Evolutionary conservation across 2,329 filamentous ascomycete genomes (phyloP).

Genomic region (Sclerotiophoma versabilis): DNA sequence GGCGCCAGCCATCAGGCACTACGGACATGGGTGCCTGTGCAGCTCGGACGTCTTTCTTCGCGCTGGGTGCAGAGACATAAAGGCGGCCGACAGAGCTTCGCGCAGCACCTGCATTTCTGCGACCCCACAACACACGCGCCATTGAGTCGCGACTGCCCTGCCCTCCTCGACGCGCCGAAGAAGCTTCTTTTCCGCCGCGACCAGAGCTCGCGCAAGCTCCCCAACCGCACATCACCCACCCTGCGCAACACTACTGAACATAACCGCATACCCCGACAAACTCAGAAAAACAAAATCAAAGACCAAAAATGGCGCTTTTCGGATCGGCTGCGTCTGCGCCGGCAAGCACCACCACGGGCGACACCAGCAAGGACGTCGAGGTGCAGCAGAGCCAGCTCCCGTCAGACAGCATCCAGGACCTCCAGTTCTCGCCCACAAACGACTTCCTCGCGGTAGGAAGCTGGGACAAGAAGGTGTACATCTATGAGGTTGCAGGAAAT

Average conservation of each 20-base stretch:
- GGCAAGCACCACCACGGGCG: slow-evolving; percentile 79
- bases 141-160: background rate
- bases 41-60: slow-evolving; percentile 31
- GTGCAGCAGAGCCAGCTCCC: slow-evolving; percentile 72
- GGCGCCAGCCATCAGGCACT: too few species aligned
- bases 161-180: slow-evolving; percentile 13
- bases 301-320: slow-evolving; percentile 66
- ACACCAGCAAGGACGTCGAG: slow-evolving; percentile 87
- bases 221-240: slow-evolving; percentile 17
- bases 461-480: slow-evolving; percentile 98
- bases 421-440: slow-evolving; percentile 77
- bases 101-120: background rate
- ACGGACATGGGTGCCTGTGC: slow-evolving; percentile 36
- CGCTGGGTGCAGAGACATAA: slow-evolving; percentile 23
- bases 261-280: background rate
- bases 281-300: background rate
- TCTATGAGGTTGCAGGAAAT: slow-evolving; percentile 89
- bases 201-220: slow-evolving; percentile 34
- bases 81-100: slow-evolving; percentile 16
- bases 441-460: slow-evolving; percentile 90
- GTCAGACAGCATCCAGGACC: slow-evolving; percentile 86
- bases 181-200: slow-evolving; percentile 2
- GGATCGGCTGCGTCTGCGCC: slow-evolving; percentile 60
- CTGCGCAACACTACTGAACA: slow-evolving; percentile 5
- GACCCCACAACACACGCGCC: background rate